Percentiles rank a stretch among this genome's conserved stretches.
phyloP scores from a whole-genome alignment of 202 grass and related monocot genomes.

The Musa balbisiana region DNA sequence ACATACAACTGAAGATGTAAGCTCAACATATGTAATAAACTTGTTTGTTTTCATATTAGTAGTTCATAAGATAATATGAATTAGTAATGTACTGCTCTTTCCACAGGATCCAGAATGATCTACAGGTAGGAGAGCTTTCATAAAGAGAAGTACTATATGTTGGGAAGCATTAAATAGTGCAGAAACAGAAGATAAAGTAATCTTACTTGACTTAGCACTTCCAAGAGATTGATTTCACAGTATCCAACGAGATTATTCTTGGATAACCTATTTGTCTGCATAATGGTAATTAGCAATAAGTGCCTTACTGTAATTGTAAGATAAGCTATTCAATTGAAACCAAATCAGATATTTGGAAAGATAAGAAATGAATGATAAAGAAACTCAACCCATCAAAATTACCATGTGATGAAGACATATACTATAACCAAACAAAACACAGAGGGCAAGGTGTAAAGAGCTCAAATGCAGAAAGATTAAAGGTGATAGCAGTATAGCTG shows the following conservation, averaged over 20 bases:
- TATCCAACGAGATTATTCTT: conserved; percentile 95
- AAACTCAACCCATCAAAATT: background rate
- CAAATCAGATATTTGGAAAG: background rate
- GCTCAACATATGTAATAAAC: no score
- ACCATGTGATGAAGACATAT: background rate
- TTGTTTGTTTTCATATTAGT: no score
- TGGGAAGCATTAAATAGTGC: background rate
- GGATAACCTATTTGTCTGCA: conserved; percentile 81
- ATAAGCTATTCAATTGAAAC: background rate
- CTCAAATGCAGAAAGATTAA: background rate
- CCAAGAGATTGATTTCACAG: conserved; percentile 82
- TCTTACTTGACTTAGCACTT: conserved; percentile 72
- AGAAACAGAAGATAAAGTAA: conserved; percentile 4
- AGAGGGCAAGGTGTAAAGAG: background rate
- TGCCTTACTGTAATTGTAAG: background rate
- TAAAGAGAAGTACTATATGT: background rate
- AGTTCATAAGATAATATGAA: no score
- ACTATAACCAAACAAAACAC: background rate
- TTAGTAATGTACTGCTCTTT: no score
- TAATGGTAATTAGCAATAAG: background rate
- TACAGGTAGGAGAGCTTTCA: background rate
- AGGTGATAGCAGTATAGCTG: no score
- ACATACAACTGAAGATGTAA: no score
- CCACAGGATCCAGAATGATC: background rate
- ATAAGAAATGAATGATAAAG: background rate